Evolutionary conservation across 2,329 filamentous ascomycete species (phyloP).

Genomic region (Fusarium decemcellulare): DNA sequence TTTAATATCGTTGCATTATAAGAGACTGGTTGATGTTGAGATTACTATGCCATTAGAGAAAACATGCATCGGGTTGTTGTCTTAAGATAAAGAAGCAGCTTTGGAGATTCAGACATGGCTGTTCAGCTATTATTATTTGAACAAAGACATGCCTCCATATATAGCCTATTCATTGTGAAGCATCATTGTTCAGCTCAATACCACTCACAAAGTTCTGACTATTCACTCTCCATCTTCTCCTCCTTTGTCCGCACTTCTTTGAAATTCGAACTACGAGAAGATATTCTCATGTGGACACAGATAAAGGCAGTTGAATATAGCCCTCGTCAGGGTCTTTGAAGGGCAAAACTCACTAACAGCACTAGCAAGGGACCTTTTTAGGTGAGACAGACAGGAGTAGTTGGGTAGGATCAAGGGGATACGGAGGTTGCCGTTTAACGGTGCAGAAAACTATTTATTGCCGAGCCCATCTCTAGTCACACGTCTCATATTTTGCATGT

Average conservation of each 20-base stretch:
- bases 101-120: neutral
- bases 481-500: neutral
- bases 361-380: no score
- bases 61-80: neutral
- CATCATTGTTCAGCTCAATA: neutral
- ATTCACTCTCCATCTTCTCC: neutral
- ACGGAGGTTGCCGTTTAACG: no score
- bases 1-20: no score
- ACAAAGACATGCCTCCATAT: neutral
- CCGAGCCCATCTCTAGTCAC: no score
- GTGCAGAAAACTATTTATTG: neutral
- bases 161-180: neutral
- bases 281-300: neutral
- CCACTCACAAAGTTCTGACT: neutral
- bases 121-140: neutral
- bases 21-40: no score
- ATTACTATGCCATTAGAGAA: no score
- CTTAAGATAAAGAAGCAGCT: neutral
- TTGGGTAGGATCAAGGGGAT: no score
- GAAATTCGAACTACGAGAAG: conserved; percentile 5
- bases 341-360: neutral
- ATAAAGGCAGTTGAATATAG: neutral
- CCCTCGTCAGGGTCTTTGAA: neutral
- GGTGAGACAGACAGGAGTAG: no score
- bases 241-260: neutral